These are phyloP conservation scores for Scytalidium lignicola DNA, from an alignment of 2,329 filamentous ascomycete species.

Conservation along the genomic window DNA sequence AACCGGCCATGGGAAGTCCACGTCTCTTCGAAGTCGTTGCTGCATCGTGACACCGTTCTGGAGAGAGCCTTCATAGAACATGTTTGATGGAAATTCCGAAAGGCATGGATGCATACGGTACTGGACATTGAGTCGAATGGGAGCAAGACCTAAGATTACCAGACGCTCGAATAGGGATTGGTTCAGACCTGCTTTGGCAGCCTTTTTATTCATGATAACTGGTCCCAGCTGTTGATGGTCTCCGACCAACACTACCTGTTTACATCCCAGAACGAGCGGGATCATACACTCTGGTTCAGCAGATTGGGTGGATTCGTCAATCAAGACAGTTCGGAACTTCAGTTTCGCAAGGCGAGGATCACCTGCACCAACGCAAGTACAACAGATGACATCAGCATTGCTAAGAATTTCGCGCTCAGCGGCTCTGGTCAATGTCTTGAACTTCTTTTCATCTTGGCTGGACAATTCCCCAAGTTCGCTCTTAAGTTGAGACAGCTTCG, in stretches of 20 bases:
- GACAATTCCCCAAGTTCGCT: conserved; percentile 85
- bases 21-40: conserved; percentile 82
- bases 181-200: conserved; percentile 93
- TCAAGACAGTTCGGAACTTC: conserved; percentile 96
- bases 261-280: conserved; percentile 91
- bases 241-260: conserved; percentile 97
- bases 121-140: conserved; percentile 91
- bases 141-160: conserved; percentile 82
- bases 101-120: conserved; percentile 99
- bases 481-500: conserved; percentile 91
- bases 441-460: conserved; percentile 96
- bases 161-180: conserved; percentile 98
- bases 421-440: conserved; percentile 88
- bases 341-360: conserved; percentile 94
- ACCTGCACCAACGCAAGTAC: conserved; percentile 94
- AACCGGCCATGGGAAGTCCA: conserved; percentile 98
- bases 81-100: conserved; percentile 96
- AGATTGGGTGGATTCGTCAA: conserved; percentile 97
- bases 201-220: conserved; percentile 99
- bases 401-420: conserved; percentile 92
- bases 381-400: conserved; percentile 97
- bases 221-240: conserved; percentile 97
- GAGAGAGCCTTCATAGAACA: conserved; percentile 97
- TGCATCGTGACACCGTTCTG: conserved; percentile 94
- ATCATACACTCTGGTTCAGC: conserved; percentile 99